Conservation (phyloP, 169 alveolate species). For the Eimeria maxima region DNA sequence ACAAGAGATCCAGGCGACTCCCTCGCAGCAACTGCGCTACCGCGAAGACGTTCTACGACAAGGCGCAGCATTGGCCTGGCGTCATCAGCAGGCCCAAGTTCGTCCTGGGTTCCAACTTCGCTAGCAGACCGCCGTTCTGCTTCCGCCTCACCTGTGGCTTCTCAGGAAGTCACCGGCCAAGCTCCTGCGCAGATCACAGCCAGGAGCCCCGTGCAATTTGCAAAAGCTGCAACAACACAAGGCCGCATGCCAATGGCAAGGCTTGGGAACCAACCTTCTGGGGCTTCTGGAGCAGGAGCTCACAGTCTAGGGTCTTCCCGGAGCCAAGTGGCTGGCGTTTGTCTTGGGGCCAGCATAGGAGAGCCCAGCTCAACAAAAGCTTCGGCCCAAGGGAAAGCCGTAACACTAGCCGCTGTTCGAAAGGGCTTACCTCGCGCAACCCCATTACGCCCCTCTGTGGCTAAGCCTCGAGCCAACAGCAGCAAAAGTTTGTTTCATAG, state of each 20-base stretch:
- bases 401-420: slow-evolving; percentile 15
- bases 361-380: slow-evolving; percentile 14
- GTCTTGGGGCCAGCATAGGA: slow-evolving; percentile 18
- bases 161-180: slow-evolving; percentile 41
- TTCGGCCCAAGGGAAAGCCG: neutral
- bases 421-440: slow-evolving; percentile 3
- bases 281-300: neutral
- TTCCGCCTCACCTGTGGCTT: slow-evolving; percentile 22
- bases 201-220: slow-evolving; percentile 36
- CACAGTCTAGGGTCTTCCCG: neutral
- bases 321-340: neutral
- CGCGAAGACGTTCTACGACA: slow-evolving; percentile 40
- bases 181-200: neutral
- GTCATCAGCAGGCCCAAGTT: neutral
- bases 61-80: slow-evolving; percentile 33
- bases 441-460: slow-evolving; percentile 33
- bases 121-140: neutral
- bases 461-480: slow-evolving; percentile 19
- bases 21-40: slow-evolving; percentile 10
- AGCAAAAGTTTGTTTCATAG: neutral
- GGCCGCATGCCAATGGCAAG: neutral
- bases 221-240: neutral
- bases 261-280: neutral
- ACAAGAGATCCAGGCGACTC: slow-evolving; percentile 14
- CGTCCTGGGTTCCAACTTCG: slow-evolving; percentile 2